Evolutionary conservation across 2,329 filamentous ascomycete genomes (phyloP).

Genomic region (Ophiobolus disseminans): DNA sequence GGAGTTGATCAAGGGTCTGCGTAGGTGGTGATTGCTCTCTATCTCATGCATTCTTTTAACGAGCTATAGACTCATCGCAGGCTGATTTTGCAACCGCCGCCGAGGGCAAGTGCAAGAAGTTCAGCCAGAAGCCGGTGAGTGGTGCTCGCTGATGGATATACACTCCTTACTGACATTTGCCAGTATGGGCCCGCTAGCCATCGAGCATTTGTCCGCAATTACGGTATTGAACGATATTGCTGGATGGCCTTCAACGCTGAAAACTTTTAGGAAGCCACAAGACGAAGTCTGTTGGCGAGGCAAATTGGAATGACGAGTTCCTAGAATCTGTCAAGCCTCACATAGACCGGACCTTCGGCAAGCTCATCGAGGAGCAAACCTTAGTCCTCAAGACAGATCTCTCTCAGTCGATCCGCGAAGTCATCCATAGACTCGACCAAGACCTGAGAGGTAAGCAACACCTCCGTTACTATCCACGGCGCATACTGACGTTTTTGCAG

Average conservation of each 20-base stretch:
- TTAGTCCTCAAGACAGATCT: conserved; percentile 9
- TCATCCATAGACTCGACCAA: conserved; percentile 1
- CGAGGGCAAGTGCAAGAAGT: background rate
- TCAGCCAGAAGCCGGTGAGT: background rate
- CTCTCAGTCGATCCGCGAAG: too few species aligned
- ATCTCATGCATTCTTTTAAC: too few species aligned
- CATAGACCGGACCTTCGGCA: conserved; percentile 8
- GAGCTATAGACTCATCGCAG: too few species aligned
- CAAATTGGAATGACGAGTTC: conserved; percentile 9
- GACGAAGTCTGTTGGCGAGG: conserved; percentile 1
- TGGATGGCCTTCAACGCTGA: background rate
- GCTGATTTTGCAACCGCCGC: background rate
- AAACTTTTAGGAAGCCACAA: conserved; percentile 2
- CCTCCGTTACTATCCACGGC: background rate
- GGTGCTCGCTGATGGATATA: background rate
- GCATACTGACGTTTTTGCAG: conserved; percentile 2
- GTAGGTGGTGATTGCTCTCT: too few species aligned
- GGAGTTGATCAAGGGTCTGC: background rate
- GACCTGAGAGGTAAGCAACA: conserved; percentile 6
- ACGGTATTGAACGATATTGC: background rate
- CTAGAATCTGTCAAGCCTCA: background rate
- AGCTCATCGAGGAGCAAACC: background rate
- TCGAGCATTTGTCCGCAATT: background rate
- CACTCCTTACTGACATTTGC: background rate
- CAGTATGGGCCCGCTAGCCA: background rate